These are phyloP conservation scores for Paecilomyces sp. DNA, from an alignment of 2,329 filamentous ascomycete genomes.

Conservation along the genomic window DNA sequence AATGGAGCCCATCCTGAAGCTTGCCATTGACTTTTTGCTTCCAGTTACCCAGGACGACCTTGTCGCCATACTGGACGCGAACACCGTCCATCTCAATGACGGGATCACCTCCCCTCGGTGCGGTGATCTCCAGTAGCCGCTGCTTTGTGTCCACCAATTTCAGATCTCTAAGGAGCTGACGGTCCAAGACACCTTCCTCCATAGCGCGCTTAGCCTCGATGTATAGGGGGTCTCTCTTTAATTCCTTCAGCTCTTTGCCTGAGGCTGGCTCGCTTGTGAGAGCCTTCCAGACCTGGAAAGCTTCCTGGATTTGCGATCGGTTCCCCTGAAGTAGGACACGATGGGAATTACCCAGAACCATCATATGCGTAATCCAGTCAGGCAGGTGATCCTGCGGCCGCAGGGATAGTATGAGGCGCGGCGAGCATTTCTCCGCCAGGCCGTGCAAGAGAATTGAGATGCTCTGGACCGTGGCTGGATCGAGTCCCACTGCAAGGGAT, in stretches of 20 bases:
- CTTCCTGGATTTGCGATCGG: slow-evolving; percentile 53
- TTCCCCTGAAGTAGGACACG: slow-evolving; percentile 59
- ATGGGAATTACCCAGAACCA: slow-evolving; percentile 63
- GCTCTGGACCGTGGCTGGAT: slow-evolving; percentile 69
- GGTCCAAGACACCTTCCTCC: slow-evolving; percentile 15
- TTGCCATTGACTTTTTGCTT: slow-evolving; percentile 48
- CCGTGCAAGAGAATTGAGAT: slow-evolving; percentile 64
- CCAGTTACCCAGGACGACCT: slow-evolving; percentile 77
- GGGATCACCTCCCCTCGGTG: slow-evolving; percentile 51
- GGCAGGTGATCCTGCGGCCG: slow-evolving; percentile 82
- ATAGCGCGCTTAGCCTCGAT: slow-evolving; percentile 9
- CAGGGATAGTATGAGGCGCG: slow-evolving; percentile 68
- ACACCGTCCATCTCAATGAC: slow-evolving; percentile 85
- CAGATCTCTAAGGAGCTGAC: slow-evolving; percentile 18
- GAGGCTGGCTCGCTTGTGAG: slow-evolving; percentile 5
- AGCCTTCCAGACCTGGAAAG: slow-evolving; percentile 22
- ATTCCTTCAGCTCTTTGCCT: slow-evolving; percentile 1
- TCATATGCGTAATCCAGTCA: slow-evolving; percentile 80
- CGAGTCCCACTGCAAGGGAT: slow-evolving; percentile 64
- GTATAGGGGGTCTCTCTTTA: slow-evolving; percentile 6
- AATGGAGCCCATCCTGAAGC: slow-evolving; percentile 60
- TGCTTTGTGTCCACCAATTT: slow-evolving; percentile 10
- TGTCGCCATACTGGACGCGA: slow-evolving; percentile 70
- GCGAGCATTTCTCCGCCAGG: slow-evolving; percentile 59
- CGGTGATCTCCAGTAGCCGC: slow-evolving; percentile 4